Evolutionary conservation across 306 rosid genomes (phyloP).

Genomic region (Fragaria nilgerrensis): DNA sequence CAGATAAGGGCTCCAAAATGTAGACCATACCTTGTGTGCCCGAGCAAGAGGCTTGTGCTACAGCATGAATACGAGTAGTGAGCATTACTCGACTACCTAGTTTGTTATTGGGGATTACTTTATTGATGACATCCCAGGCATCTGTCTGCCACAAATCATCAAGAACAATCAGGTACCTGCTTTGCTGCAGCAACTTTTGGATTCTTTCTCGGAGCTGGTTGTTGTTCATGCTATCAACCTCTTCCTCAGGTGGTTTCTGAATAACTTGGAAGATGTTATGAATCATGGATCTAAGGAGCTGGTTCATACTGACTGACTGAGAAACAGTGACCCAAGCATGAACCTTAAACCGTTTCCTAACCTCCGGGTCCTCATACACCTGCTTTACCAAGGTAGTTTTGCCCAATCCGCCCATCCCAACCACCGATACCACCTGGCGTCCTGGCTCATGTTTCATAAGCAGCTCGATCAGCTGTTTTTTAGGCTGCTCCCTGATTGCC

Average conservation of each 20-base stretch:
- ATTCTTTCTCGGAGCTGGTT: constrained; percentile 30
- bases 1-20: constrained; percentile 34
- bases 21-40: constrained; percentile 30
- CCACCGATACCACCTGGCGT: constrained; percentile 40
- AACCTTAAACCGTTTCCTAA: constrained; percentile 40
- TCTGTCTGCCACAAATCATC: constrained; percentile 46
- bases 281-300: constrained; percentile 39
- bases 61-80: constrained; percentile 42
- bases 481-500: constrained; percentile 36
- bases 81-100: constrained; percentile 50
- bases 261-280: constrained; percentile 29
- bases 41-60: constrained; percentile 33
- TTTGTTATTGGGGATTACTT: constrained; percentile 40
- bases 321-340: constrained; percentile 58
- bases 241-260: constrained; percentile 33
- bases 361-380: constrained; percentile 47
- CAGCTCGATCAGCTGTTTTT: constrained; percentile 33
- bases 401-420: constrained; percentile 67
- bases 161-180: constrained; percentile 50
- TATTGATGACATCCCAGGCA: constrained; percentile 55
- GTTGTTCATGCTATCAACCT: constrained; percentile 36
- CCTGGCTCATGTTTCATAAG: constrained; percentile 15
- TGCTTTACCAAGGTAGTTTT: constrained; percentile 53
- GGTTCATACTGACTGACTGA: constrained; percentile 31
- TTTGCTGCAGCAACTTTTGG: constrained; percentile 35